Conservation (phyloP, 306 rosid species). For the Aeschynomene evenia region DNA sequence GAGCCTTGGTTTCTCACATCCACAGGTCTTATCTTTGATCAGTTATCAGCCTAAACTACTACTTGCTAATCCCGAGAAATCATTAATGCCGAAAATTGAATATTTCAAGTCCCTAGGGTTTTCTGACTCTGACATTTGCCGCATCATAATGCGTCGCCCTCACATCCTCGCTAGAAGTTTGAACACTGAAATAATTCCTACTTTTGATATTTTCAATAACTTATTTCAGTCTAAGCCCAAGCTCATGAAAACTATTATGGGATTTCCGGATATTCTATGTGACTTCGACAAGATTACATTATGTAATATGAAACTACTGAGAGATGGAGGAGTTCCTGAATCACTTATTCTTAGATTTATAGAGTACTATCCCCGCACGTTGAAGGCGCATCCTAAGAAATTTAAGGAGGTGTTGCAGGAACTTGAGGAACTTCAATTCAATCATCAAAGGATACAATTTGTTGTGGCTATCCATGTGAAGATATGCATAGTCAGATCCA, state of each 20-base stretch:
- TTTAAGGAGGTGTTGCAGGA: neutral
- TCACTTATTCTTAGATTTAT: neutral
- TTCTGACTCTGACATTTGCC: neutral
- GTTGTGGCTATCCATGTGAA: neutral
- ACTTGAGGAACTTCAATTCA: neutral
- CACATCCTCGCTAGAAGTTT: neutral
- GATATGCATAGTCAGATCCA: neutral
- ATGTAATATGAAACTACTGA: neutral
- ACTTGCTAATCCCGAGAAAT: neutral
- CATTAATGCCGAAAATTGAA: neutral
- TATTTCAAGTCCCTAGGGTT: neutral
- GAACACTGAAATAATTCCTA: neutral
- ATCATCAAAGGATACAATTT: neutral
- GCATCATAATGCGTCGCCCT: neutral
- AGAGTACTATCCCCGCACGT: neutral
- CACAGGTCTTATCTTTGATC: too few species aligned
- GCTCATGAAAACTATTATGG: neutral
- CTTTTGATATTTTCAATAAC: too few species aligned
- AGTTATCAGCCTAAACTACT: too few species aligned
- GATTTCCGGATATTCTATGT: neutral
- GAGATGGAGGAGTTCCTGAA: neutral
- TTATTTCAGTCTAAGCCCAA: neutral
- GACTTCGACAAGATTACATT: neutral
- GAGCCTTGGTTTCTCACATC: neutral
- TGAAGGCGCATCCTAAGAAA: neutral